These are phyloP conservation scores for Hydnomerulius pinastri DNA, from an alignment of 768 basidiomycete species.

Conservation along the genomic window DNA sequence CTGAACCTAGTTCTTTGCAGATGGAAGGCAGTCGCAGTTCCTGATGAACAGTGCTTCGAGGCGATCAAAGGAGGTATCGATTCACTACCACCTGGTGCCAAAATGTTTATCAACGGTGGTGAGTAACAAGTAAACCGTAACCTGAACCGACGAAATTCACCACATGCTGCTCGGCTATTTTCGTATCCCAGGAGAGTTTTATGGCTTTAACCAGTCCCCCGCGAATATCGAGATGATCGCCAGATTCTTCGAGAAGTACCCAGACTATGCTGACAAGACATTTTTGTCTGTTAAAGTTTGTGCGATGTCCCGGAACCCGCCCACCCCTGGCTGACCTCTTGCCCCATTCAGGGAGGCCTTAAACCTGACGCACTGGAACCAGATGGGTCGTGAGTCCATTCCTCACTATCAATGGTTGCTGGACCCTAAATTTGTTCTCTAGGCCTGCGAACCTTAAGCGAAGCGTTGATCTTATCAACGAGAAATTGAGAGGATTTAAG, in stretches of 20 bases:
- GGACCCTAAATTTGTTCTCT: constrained; percentile 5
- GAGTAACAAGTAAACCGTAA: neutral
- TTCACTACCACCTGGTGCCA: constrained; percentile 42
- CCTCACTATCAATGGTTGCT: neutral
- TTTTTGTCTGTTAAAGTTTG: constrained; percentile 38
- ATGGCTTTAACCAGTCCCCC: constrained; percentile 42
- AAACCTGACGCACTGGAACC: constrained; percentile 1
- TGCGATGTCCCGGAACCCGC: neutral
- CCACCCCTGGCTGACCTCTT: neutral
- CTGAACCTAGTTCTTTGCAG: constrained; percentile 14
- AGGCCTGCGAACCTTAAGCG: constrained; percentile 44
- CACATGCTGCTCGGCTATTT: neutral
- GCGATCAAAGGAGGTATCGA: constrained; percentile 57
- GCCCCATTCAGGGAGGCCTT: constrained; percentile 21
- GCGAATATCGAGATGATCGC: constrained; percentile 52
- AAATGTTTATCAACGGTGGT: constrained; percentile 56
- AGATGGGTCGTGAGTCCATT: constrained; percentile 24
- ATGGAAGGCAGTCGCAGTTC: constrained; percentile 45
- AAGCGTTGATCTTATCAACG: constrained; percentile 49
- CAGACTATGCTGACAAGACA: constrained; percentile 34
- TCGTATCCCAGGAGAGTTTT: constrained; percentile 53
- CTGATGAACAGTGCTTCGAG: constrained; percentile 63
- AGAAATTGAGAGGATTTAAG: constrained; percentile 50
- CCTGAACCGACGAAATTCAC: neutral
- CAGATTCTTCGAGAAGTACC: constrained; percentile 49